Base-by-base conservation (phyloP, 2,329 filamentous ascomycete genomes). In the Pseudogymnoascus sp. region DNA sequence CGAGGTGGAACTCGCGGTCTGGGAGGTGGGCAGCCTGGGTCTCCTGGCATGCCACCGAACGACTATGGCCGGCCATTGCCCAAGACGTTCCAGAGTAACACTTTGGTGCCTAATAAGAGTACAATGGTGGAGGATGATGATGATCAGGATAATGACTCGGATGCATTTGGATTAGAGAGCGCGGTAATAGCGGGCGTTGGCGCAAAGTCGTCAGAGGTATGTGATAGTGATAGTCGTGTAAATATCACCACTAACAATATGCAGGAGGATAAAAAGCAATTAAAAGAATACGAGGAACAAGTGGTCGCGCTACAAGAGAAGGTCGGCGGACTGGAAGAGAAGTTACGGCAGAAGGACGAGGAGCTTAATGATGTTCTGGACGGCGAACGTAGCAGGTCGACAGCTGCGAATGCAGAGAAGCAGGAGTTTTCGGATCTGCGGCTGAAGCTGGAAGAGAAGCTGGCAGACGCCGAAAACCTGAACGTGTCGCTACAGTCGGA, bases 121-220 rank as follows among this genome's bases (percentile, higher is more conserved):
- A 97, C 90, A 0, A 92, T 97, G 87, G 86, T 97, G 1, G 94
- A 99, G 74, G 94, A 97, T 73, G 92, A 96, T 67, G 92, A 96
- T 68, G 89, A 91, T 67, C 77, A 77, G 64, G 92, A 96, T 67
- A 92, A 95, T 69, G 90, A 87, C 62, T 84, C 81, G 62, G 84
- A 87, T 71, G 81, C 84, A 2, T 90, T 90, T 73, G 83, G 82
- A 14, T 71, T 88, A 40, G 84, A 86, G 68, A 65, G 69, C 59
- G 69, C 70, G 56, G 68, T 73, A 31, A 67, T 66, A 62, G 73
- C 71, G 59, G 70, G 70, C 65, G 72, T 72, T 59, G 77, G 73
- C 23, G 77, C 77, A 61, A 74, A 73, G 62, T 76, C 74, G 62
- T 76, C 74, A 37, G 79, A 82, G 65, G 73, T 77, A 71, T 61